Evolutionary conservation across 2,329 filamentous ascomycete species (phyloP), one percentile per base, ranked within the genome.

Genomic region (Neonectria sp.): DNA sequence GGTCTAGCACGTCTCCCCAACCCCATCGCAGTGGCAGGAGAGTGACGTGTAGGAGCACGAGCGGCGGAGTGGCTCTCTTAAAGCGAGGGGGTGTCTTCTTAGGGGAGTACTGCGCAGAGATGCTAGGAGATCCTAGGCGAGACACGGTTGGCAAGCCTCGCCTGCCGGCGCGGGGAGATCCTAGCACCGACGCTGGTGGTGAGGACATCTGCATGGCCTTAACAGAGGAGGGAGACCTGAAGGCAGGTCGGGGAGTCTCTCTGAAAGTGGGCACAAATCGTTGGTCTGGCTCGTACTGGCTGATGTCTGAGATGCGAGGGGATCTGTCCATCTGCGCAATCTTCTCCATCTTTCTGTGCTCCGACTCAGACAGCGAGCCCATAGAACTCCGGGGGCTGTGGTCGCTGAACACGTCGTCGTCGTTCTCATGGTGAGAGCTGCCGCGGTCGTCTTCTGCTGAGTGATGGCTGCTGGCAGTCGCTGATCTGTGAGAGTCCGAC

Each of bases 21-120:
- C 86, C 84, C 84, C 92, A 89, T 46, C 89, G 85, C 11, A 94
- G 84, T 0, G 93, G 93, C 6, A 96, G 82, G 1, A 95, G 84
- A 0, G 93, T 95, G 40, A 93, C 91, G 73, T 96, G 93, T 4
- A 96, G 84, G 53, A 96, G 83, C 1, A 96, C 92, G 2, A 96
- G 85, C 3, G 93, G 93, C 55, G 89, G 88, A 60, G 86, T 86
- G 70, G 83, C 84, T 33, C 81, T 77, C 79, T 86, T 88, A 76
- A 92, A 88, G 7, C 90, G 82, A 24, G 87, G 84, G 2, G 89
- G 86, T 6, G 89, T 91, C 71, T 84, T 85, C 76, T 88, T 89
- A 27, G 86, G 85, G 4, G 87, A 88, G 70, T 86, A 88, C 68
- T 89, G 87, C 0, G 83, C 81, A 1, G 86, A 84, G 3, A 81